phyloP scores from a whole-genome alignment of 495 filamentous ascomycete species.

The Astrothelium macrocarpum region DNA sequence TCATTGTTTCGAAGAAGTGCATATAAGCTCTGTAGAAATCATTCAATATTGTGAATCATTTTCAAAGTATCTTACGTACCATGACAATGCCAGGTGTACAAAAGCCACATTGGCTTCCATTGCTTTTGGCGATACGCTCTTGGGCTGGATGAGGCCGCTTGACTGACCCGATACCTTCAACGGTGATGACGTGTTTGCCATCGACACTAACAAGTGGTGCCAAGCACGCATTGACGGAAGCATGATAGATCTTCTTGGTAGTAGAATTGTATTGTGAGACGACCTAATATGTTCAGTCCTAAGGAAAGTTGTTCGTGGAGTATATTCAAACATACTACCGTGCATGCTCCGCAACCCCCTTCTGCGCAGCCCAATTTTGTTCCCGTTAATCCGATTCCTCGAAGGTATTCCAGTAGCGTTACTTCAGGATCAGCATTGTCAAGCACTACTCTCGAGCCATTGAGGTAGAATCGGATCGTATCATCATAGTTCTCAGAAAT shows the following conservation, averaged over 20 bases:
- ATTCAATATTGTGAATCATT: slow-evolving; percentile 16
- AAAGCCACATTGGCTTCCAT: slow-evolving; percentile 64
- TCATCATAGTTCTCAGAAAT: slow-evolving; percentile 53
- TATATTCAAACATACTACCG: slow-evolving; percentile 45
- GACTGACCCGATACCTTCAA: slow-evolving; percentile 91
- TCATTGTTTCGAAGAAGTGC: slow-evolving; percentile 69
- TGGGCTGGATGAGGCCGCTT: slow-evolving; percentile 84
- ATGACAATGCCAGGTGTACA: slow-evolving; percentile 98
- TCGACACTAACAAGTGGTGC: slow-evolving; percentile 87
- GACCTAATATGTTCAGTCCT: slow-evolving; percentile 39
- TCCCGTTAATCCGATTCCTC: slow-evolving; percentile 75
- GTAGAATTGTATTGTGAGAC: slow-evolving; percentile 88
- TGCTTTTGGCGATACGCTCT: slow-evolving; percentile 73
- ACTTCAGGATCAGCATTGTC: slow-evolving; percentile 76
- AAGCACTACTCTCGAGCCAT: slow-evolving; percentile 81
- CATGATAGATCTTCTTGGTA: slow-evolving; percentile 81
- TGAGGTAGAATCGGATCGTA: slow-evolving; percentile 75
- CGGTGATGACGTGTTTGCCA: slow-evolving; percentile 96
- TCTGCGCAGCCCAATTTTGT: slow-evolving; percentile 70
- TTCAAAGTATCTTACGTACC: slow-evolving; percentile 35
- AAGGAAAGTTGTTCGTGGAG: slow-evolving; percentile 25
- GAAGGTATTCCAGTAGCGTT: slow-evolving; percentile 85
- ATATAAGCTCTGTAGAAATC: slow-evolving; percentile 51
- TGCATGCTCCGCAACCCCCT: slow-evolving; percentile 94
- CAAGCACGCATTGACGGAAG: slow-evolving; percentile 87